Base-by-base conservation (phyloP, 306 rosid species). In the Herpetospermum pedunculosum region DNA sequence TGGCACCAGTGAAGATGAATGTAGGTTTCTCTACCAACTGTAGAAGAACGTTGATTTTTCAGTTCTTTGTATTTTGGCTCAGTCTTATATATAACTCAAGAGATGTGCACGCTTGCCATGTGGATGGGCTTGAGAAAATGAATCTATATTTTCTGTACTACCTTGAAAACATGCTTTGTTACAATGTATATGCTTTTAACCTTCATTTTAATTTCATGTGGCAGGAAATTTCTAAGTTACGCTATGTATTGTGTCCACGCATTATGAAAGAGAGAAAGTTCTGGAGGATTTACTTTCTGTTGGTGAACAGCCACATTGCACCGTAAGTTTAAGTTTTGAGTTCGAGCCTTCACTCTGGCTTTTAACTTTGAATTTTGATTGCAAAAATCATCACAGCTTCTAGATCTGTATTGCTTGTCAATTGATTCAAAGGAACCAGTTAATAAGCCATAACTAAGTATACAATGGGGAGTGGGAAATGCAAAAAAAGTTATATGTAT, bases 221-320 rank as follows among this genome's bases (percentile, higher is more conserved):
- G 74, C 81, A 91, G 95, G 92, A 88, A 52, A 88, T 91, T 59
- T 91, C 90, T 23, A 75, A 76, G 69, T 84, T 88, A 72, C 84
- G 95, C 48, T 88, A 91, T 62, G 92, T 81, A 76, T 74, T 91
- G 75, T 87, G 95, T 76, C 92, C 92, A 38, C 86, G 88, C 44
- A 80, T 82, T 71, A 91, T 91, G 92, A 91, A 79, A 76, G 92
- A 87, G 80, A 88, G 92, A 77, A 88, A 82, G 80, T 88, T 87
- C 81, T 91, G 97, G 92, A 88, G 86, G 74, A 87, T 91, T 77
- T 87, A 91, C 80, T 87, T 88, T 79, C 80, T 84, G 73, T 77
- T 88, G 53, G 81, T 87, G 75, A 79, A 85, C 83, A 81, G 59
- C 59, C 92, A 87, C 37, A 77, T 82, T 59, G 84, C 85, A 70